phyloP scores from a whole-genome alignment of 192 early-diverging fungal genomes.

The Thoreauomyces humboldtii region DNA sequence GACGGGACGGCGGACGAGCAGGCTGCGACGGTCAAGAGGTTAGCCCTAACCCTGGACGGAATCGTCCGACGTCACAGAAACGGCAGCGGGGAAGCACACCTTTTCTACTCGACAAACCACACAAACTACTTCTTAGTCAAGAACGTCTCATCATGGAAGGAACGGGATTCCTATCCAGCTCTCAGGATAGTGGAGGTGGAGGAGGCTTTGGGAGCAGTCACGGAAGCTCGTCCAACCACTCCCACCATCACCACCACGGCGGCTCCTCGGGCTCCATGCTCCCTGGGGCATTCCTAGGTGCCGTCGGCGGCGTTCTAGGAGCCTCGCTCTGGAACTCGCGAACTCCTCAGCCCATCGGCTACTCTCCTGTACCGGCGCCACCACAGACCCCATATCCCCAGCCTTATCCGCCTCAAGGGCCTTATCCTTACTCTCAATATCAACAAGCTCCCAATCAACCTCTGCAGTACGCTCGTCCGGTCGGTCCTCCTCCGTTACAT shows the following conservation, averaged over 20 bases:
- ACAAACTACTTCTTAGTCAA: no score
- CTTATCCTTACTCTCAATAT: neutral
- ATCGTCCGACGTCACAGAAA: no score
- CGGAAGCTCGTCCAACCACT: neutral
- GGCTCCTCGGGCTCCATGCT: neutral
- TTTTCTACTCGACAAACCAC: no score
- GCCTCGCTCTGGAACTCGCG: neutral
- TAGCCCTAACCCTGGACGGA: no score
- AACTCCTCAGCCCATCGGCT: neutral
- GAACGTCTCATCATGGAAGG: slow-evolving; percentile 27
- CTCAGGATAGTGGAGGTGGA: neutral
- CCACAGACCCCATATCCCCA: neutral
- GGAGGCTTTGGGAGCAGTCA: neutral
- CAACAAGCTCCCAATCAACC: neutral
- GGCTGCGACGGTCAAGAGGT: no score
- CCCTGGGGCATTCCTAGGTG: slow-evolving; percentile 15
- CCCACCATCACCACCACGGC: neutral
- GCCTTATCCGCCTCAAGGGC: neutral
- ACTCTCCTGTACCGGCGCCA: neutral
- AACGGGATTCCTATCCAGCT: neutral
- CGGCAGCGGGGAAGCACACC: no score
- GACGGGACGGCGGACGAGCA: no score
- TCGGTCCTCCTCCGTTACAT: neutral
- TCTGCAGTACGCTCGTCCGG: neutral
- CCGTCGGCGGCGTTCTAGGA: slow-evolving; percentile 24